A percentile compares a stretch with the other conserved stretches of the same genome.
Conservation (phyloP, 805 yeast genomes). For the Candida caryicola region DNA sequence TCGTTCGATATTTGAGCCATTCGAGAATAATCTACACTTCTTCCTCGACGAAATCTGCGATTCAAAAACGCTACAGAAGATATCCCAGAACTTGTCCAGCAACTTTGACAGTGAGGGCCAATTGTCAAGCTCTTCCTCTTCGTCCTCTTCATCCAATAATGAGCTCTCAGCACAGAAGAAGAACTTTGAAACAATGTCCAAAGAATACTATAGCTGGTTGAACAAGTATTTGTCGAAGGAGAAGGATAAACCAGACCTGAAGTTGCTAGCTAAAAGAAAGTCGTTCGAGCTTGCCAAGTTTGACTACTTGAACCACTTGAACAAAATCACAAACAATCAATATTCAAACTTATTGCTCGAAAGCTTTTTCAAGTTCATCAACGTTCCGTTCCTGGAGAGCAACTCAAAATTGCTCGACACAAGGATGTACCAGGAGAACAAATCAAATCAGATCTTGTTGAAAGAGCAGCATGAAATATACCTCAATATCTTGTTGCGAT, state of each 20-base stretch:
- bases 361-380: slow-evolving; percentile 33
- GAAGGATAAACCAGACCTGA: slow-evolving; percentile 42
- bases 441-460: slow-evolving; percentile 15
- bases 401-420: slow-evolving; percentile 15
- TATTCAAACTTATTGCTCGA: slow-evolving; percentile 38
- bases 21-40: slow-evolving; percentile 29
- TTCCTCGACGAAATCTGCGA: slow-evolving; percentile 30
- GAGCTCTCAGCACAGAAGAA: slow-evolving; percentile 28
- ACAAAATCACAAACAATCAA: slow-evolving; percentile 36
- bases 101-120: background rate
- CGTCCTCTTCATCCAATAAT: slow-evolving; percentile 8
- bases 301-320: slow-evolving; percentile 45
- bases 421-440: slow-evolving; percentile 14
- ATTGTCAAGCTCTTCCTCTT: slow-evolving; percentile 5
- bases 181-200: slow-evolving; percentile 37
- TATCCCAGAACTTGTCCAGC: slow-evolving; percentile 9
- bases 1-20: slow-evolving; percentile 27
- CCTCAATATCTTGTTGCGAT: slow-evolving; percentile 32
- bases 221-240: slow-evolving; percentile 43
- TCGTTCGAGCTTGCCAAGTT: slow-evolving; percentile 43
- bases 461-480: slow-evolving; percentile 28
- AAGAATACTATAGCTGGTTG: slow-evolving; percentile 43
- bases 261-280: slow-evolving; percentile 33
- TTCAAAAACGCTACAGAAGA: slow-evolving; percentile 25
- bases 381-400: slow-evolving; percentile 14